These are phyloP conservation scores for Babesia sp. DNA, from an alignment of 169 alveolate species.

Conservation along the genomic window DNA sequence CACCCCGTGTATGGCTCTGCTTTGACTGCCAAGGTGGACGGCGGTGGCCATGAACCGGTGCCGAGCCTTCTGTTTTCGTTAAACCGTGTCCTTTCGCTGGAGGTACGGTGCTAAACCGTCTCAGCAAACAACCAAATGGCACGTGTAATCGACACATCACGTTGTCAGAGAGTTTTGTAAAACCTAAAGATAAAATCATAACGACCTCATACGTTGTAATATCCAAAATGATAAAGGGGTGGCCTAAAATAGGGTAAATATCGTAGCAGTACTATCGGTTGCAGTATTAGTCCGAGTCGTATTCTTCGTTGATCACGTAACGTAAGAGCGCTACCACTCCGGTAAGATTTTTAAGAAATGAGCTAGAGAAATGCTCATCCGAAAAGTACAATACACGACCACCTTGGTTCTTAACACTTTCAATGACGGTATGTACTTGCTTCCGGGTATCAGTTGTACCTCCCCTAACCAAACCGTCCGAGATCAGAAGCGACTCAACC, in stretches of 20 bases:
- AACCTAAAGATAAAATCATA: too few relatives aligned
- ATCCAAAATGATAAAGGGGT: too few relatives aligned
- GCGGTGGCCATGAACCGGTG: background rate
- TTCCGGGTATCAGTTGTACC: conserved; percentile 57
- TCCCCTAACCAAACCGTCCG: conserved; percentile 64
- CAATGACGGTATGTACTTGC: conserved; percentile 43
- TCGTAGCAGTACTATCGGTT: too few relatives aligned
- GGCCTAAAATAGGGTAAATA: too few relatives aligned
- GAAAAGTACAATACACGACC: conserved; percentile 66
- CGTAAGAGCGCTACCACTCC: conserved; percentile 73
- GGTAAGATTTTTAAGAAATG: conserved; percentile 65
- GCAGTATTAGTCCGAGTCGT: background rate
- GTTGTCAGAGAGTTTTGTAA: too few relatives aligned
- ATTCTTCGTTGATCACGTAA: conserved; percentile 23
- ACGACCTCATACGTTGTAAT: too few relatives aligned
- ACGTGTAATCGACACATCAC: background rate
- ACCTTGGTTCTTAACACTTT: conserved; percentile 62
- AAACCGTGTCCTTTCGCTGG: background rate
- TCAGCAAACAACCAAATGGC: background rate
- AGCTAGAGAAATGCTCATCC: conserved; percentile 72
- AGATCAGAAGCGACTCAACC: conserved; percentile 63
- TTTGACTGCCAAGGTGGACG: background rate
- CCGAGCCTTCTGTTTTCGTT: background rate
- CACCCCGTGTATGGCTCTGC: background rate
- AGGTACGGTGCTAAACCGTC: background rate